phyloP scores from a whole-genome alignment of 495 filamentous ascomycete species.

The Talaromyces borbonicus region DNA sequence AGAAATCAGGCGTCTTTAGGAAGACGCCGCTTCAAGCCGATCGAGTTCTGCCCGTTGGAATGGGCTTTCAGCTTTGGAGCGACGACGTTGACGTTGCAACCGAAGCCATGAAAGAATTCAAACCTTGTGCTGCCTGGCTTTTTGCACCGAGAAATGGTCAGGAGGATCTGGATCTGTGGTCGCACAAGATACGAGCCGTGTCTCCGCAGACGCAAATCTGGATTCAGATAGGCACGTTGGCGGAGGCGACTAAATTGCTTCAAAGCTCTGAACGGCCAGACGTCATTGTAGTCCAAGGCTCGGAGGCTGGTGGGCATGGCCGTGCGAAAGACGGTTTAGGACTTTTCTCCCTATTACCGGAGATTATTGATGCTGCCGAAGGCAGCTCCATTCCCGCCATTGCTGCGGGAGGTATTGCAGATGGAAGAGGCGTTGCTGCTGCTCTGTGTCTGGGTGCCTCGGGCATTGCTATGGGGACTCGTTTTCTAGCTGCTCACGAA shows the following conservation, averaged over 20 bases:
- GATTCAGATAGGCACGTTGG: constrained; percentile 57
- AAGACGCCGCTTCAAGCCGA: constrained; percentile 3
- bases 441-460: constrained; percentile 57
- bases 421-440: constrained; percentile 56
- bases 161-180: constrained; percentile 46
- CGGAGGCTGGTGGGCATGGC: constrained; percentile 70
- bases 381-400: constrained; percentile 43
- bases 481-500: constrained; percentile 58
- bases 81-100: constrained; percentile 36
- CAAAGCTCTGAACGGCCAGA: constrained; percentile 38
- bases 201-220: constrained; percentile 47
- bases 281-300: constrained; percentile 62
- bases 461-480: constrained; percentile 60
- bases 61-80: constrained; percentile 54
- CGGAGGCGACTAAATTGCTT: constrained; percentile 40
- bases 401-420: constrained; percentile 64
- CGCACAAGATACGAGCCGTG: constrained; percentile 33
- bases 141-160: constrained; percentile 46
- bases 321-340: constrained; percentile 45
- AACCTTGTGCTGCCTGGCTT: constrained; percentile 61
- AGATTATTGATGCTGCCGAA: constrained; percentile 46
- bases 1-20: constrained; percentile 8
- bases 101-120: constrained; percentile 30
- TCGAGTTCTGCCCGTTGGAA: constrained; percentile 43
- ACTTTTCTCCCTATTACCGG: constrained; percentile 47